These are phyloP conservation scores for Aspergillus sclerotialis DNA, from an alignment of 2,329 filamentous ascomycete genomes.

Conservation along the genomic window DNA sequence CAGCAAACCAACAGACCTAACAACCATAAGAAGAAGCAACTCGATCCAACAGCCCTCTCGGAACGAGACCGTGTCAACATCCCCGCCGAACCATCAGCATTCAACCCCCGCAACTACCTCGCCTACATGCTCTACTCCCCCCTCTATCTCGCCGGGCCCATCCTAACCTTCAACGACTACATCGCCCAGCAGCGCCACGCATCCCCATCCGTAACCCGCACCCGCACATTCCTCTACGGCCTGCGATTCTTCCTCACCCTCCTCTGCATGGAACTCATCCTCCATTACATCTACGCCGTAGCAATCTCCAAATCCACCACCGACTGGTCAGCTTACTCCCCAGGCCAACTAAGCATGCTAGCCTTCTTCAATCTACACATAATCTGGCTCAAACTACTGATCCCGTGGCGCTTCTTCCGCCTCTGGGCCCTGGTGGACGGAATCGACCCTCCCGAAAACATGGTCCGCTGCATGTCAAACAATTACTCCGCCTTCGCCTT, in stretches of 20 bases:
- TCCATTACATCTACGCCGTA: conserved; percentile 89
- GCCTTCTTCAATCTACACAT: conserved; percentile 95
- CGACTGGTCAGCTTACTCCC: conserved; percentile 74
- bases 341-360: conserved; percentile 80
- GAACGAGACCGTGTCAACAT: conserved; percentile 79
- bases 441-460: conserved; percentile 94
- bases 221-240: conserved; percentile 71
- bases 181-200: conserved; percentile 75
- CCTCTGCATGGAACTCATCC: conserved; percentile 80
- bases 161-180: conserved; percentile 97
- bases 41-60: conserved; percentile 78
- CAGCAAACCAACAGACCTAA: conserved; percentile 16
- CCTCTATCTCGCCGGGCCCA: conserved; percentile 85
- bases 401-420: conserved; percentile 97
- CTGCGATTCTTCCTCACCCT: conserved; percentile 74
- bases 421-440: conserved; percentile 90
- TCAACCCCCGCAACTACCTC: conserved; percentile 74
- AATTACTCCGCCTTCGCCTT: conserved; percentile 88
- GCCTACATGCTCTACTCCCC: conserved; percentile 88
- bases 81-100: conserved; percentile 65
- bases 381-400: conserved; percentile 94
- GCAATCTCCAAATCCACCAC: conserved; percentile 80
- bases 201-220: conserved; percentile 60
- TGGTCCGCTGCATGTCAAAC: conserved; percentile 92
- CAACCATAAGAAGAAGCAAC: conserved; percentile 87